These are phyloP conservation scores for Cercospora sp. DNA, from an alignment of 2,329 filamentous ascomycete species.

Conservation along the genomic window DNA sequence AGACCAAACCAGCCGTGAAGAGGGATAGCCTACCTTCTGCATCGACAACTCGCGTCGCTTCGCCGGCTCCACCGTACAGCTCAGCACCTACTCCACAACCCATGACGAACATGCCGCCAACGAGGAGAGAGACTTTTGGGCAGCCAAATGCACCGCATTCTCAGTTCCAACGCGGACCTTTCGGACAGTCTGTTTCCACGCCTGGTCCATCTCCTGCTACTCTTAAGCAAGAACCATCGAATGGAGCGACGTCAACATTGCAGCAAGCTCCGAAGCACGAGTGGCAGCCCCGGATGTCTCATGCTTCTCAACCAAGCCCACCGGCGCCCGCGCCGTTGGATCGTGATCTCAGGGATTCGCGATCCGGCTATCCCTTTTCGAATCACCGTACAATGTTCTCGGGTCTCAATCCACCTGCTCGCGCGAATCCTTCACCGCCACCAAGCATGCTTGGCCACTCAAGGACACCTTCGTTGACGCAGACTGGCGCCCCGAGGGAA, in stretches of 20 bases:
- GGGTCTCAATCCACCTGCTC: slow-evolving; percentile 31
- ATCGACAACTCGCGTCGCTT: slow-evolving; percentile 28
- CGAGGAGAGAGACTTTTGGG: slow-evolving; percentile 32
- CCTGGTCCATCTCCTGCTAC: slow-evolving; percentile 24
- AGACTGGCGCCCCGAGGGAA: slow-evolving; percentile 26
- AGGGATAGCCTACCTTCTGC: slow-evolving; percentile 33
- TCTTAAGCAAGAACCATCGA: slow-evolving; percentile 34
- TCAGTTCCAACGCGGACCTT: slow-evolving; percentile 29
- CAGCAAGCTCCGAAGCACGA: slow-evolving; percentile 30
- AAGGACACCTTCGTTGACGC: slow-evolving; percentile 36
- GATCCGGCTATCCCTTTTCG: slow-evolving; percentile 32
- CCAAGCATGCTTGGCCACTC: slow-evolving; percentile 37
- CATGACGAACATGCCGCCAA: slow-evolving; percentile 24
- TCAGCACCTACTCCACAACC: slow-evolving; percentile 22
- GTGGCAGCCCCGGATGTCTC: slow-evolving; percentile 29
- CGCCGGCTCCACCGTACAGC: slow-evolving; percentile 27
- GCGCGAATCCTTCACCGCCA: slow-evolving; percentile 40
- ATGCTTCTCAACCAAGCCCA: slow-evolving; percentile 26
- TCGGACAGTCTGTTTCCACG: slow-evolving; percentile 27
- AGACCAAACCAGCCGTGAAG: slow-evolving; percentile 30
- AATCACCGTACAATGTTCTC: slow-evolving; percentile 34
- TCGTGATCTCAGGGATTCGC: slow-evolving; percentile 28
- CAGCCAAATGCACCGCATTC: slow-evolving; percentile 32
- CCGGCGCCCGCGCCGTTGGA: slow-evolving; percentile 32
- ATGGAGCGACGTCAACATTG: slow-evolving; percentile 18